These are phyloP conservation scores for Ampelocalamus luodianensis DNA, from an alignment of 176 grass and related monocot genomes.

Conservation along the genomic window DNA sequence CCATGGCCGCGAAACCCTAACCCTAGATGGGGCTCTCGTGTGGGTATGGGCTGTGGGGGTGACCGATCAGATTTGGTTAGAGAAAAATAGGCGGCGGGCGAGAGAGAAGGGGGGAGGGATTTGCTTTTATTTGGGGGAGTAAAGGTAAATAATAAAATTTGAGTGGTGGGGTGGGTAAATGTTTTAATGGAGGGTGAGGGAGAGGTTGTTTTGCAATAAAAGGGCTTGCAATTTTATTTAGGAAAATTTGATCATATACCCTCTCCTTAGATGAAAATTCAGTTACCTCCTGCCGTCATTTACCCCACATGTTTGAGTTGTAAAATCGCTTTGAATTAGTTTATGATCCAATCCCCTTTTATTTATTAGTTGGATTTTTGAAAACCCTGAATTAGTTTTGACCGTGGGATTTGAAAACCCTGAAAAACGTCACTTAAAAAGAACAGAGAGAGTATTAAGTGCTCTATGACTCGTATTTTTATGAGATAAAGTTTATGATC, in stretches of 20 bases:
- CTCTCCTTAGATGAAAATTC: no score
- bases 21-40: slow-evolving; percentile 50
- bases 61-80: slow-evolving; percentile 41
- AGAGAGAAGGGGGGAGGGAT: not conserved
- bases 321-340: no score
- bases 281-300: no score
- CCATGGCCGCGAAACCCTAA: slow-evolving; percentile 66
- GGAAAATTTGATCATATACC: no score
- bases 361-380: no score
- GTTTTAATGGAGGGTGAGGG: not conserved
- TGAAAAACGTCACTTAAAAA: no score
- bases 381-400: no score
- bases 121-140: slow-evolving; percentile 11
- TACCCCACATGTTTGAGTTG: no score
- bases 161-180: not conserved
- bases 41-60: slow-evolving; percentile 24
- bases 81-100: slow-evolving; percentile 25
- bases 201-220: not conserved
- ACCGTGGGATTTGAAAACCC: not conserved
- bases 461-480: not conserved
- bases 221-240: accelerated
- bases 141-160: not conserved
- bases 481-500: not conserved
- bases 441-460: not conserved
- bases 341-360: no score